Percentiles rank a stretch among this genome's conserved stretches.
These are phyloP conservation scores for Yarrowia sp. DNA, from an alignment of 805 yeast genomes.

Conservation along the genomic window DNA sequence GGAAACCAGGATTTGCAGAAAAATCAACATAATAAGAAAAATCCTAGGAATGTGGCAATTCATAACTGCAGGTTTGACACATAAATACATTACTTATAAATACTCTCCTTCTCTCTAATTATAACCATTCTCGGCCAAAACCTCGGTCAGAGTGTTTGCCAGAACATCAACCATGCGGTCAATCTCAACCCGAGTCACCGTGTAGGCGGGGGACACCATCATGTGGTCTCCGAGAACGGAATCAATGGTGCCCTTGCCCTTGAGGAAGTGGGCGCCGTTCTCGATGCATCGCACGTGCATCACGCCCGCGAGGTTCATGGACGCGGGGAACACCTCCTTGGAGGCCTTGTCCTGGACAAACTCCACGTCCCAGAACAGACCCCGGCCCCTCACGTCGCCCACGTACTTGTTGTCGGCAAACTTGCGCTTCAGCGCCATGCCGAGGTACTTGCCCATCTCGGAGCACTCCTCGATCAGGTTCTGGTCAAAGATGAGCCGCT, in stretches of 20 bases:
- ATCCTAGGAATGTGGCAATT: too few species aligned
- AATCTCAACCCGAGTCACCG: slow-evolving; percentile 40
- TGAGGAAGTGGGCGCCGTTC: slow-evolving; percentile 40
- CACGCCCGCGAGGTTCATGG: slow-evolving; percentile 28
- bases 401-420: slow-evolving; percentile 52
- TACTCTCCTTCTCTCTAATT: neutral
- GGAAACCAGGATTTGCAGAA: too few species aligned
- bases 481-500: slow-evolving; percentile 52
- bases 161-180: slow-evolving; percentile 37
- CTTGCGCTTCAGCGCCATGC: slow-evolving; percentile 50
- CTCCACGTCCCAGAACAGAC: slow-evolving; percentile 66
- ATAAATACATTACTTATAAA: neutral
- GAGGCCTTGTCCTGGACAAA: slow-evolving; percentile 61
- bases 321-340: slow-evolving; percentile 53
- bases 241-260: slow-evolving; percentile 40
- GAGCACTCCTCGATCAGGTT: slow-evolving; percentile 54
- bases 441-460: slow-evolving; percentile 55
- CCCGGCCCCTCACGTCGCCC: slow-evolving; percentile 70
- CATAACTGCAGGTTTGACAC: too few species aligned
- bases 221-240: slow-evolving; percentile 37
- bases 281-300: slow-evolving; percentile 34
- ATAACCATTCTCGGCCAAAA: slow-evolving; percentile 12
- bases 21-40: too few species aligned
- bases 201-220: slow-evolving; percentile 39
- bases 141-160: slow-evolving; percentile 8